phyloP scores from a whole-genome alignment of 176 grass and related monocot genomes.

The Musa beccarii region DNA sequence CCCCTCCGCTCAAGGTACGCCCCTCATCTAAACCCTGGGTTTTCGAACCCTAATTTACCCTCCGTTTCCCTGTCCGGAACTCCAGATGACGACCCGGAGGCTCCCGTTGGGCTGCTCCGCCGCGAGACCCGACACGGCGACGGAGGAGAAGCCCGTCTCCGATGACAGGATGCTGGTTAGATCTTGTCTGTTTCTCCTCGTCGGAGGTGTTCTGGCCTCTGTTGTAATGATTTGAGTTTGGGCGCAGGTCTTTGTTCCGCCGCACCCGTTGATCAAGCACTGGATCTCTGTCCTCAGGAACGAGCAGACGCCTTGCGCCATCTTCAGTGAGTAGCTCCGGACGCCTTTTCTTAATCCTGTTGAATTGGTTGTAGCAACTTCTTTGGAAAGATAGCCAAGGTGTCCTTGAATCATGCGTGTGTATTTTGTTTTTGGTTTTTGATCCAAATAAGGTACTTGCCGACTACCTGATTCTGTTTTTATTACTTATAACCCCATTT shows the following conservation, averaged over 20 bases:
- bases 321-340: slow-evolving; percentile 63
- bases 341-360: not conserved
- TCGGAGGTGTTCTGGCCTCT: not conserved
- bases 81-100: slow-evolving; percentile 21
- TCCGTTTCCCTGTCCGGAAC: slow-evolving; percentile 4
- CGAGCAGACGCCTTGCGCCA: slow-evolving; percentile 76
- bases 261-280: slow-evolving; percentile 94
- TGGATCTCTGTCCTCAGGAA: slow-evolving; percentile 96
- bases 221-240: slow-evolving; percentile 11
- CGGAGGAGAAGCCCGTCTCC: slow-evolving; percentile 27
- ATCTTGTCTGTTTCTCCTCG: slow-evolving; percentile 18
- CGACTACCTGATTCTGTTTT: not conserved
- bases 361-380: not conserved
- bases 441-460: not conserved
- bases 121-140: slow-evolving; percentile 33
- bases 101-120: not conserved
- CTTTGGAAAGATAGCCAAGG: not conserved
- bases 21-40: not conserved
- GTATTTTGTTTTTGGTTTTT: not conserved
- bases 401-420: not conserved
- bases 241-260: slow-evolving; percentile 82
- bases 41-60: not conserved
- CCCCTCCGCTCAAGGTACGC: not conserved
- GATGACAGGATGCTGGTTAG: slow-evolving; percentile 84
- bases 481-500: not conserved